A percentile compares a stretch with the other conserved stretches of the same genome.
phyloP scores from a whole-genome alignment of 139 green algal species.

The Tetradesmus lagerheimii region DNA sequence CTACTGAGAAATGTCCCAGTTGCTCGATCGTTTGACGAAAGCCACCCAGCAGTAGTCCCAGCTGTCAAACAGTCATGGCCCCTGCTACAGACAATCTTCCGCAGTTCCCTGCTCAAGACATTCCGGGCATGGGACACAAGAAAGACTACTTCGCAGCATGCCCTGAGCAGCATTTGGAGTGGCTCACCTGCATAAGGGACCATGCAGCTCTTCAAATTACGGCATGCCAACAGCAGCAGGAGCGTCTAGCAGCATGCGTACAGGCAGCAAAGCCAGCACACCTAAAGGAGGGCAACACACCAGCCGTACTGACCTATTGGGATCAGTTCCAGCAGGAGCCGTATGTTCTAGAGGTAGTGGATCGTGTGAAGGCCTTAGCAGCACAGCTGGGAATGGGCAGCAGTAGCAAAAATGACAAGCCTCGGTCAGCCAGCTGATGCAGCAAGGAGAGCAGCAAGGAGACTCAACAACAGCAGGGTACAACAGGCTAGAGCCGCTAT shows the following conservation, averaged over 20 bases:
- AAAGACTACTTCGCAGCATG: slow-evolving; percentile 38
- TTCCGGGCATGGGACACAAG: background rate
- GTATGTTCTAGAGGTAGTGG: background rate
- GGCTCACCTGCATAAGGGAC: background rate
- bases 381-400: background rate
- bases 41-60: background rate
- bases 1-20: too few relatives aligned
- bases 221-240: background rate
- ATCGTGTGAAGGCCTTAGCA: background rate
- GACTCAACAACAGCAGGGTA: background rate
- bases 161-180: slow-evolving; percentile 23
- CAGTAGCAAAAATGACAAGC: background rate
- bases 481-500: background rate
- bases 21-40: too few relatives aligned
- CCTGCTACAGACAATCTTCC: background rate
- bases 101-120: too few relatives aligned
- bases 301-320: background rate
- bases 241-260: background rate
- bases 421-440: background rate
- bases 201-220: background rate
- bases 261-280: background rate
- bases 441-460: background rate
- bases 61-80: background rate
- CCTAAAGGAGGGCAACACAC: too few relatives aligned
- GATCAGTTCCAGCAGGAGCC: slow-evolving; percentile 11